Evolutionary conservation across 441 rosid species (phyloP), one percentile per base, ranked within the genome.

Genomic region (Raphanus hybrid): DNA sequence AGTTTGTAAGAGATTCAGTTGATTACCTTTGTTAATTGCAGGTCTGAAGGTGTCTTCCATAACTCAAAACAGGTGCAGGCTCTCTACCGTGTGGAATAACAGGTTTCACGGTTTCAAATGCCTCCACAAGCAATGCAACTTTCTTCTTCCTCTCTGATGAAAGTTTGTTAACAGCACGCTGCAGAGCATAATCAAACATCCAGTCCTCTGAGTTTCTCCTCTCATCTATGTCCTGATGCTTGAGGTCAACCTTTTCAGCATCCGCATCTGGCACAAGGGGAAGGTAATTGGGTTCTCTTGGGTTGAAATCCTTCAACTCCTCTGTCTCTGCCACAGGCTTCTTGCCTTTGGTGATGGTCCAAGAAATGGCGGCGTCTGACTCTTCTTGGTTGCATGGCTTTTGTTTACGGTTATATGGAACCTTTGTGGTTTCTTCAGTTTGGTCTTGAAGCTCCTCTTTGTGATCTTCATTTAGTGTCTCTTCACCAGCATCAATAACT

Each of bases 281-380:
- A 71, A 92, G 86, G 85, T 82, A 92, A 75, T 89, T 95, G 11
- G 98, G 99, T 52, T 87, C 95, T 84, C 78, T 86, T 27, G 93
- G 99, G 75, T 90, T 95, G 85, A 95, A 92, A 9, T 65, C 66
- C 67, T 75, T 81, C 76, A 37, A 45, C 37, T 85, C 89, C 71
- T 86, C 88, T 0, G 32, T 67, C 20, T 84, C 85, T 16, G 67
- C 78, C 43, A 32, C 5, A 0, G 65, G 63, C 72, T 69, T 88
- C 78, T 73, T 83, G 83, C 87, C 8, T 70, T 78, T 76, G 45
- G 59, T 77, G 67, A 69, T 41, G 18, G 66, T 83, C 92, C 93
- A 84, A 77, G 83, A 85, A 74, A 64, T 75, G 32, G 70, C 39
- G 11, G 66, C 14, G 52, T 63, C 79, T 8, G 75, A 55, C 60